Evolutionary conservation across 2,329 filamentous ascomycete species (phyloP).

Genomic region (Fusarium beomiforme): DNA sequence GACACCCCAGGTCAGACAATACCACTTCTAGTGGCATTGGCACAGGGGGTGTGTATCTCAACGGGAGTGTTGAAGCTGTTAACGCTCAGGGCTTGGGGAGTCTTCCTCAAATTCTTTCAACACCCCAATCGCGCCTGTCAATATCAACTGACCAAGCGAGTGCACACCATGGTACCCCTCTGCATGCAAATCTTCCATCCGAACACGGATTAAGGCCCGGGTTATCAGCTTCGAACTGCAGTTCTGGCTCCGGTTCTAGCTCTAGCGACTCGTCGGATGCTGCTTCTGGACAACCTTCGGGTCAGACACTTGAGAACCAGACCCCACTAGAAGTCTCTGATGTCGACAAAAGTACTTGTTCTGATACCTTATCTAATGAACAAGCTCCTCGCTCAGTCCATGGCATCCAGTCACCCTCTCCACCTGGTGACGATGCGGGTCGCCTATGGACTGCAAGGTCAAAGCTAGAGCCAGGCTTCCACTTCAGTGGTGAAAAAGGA

Average conservation of each 20-base stretch:
- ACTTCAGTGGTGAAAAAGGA: not conserved
- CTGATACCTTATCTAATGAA: not conserved
- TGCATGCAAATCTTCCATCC: not conserved
- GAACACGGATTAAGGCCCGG: not conserved
- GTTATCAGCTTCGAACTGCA: not conserved
- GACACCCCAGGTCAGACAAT: not conserved
- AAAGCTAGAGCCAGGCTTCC: not conserved
- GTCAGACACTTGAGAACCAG: not conserved
- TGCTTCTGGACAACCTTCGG: not conserved
- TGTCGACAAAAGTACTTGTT: not conserved
- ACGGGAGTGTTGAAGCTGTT: not conserved
- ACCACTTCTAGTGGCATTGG: not conserved
- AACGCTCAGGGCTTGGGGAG: not conserved
- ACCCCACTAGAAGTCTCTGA: slow-evolving; percentile 3
- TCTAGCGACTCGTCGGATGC: not conserved
- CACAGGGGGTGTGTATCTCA: slow-evolving; percentile 5
- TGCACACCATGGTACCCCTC: not conserved
- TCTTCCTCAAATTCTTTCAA: not conserved
- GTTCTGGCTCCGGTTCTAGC: not conserved
- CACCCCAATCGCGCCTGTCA: not conserved
- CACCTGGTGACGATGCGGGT: not conserved
- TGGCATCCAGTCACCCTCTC: not conserved
- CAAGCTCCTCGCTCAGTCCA: not conserved
- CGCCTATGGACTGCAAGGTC: not conserved
- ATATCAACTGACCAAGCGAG: not conserved